A percentile compares a stretch with the other conserved stretches of the same genome.
Conservation (phyloP, 2,329 filamentous ascomycete species). For the Xylariaceae sp. region DNA sequence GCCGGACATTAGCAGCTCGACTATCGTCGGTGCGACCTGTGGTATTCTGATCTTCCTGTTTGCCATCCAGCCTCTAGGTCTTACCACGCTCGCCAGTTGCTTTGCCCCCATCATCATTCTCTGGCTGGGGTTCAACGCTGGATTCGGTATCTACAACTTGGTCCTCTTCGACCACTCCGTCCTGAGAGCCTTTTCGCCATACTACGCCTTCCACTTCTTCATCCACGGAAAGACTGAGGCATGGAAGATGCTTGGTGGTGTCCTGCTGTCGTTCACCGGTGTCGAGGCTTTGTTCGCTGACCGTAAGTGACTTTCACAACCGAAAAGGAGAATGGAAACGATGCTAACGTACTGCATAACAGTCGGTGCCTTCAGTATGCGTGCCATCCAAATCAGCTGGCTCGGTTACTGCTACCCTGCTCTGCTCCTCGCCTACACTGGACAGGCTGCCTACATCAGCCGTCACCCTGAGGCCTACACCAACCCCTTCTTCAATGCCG, state of each 20-base stretch:
- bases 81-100: constrained; percentile 50
- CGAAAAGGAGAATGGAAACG: background rate
- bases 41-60: constrained; percentile 61
- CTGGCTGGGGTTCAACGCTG: constrained; percentile 60
- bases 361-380: constrained; percentile 64
- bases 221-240: constrained; percentile 52
- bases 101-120: constrained; percentile 64
- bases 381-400: constrained; percentile 70
- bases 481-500: constrained; percentile 70
- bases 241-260: constrained; percentile 63
- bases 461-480: constrained; percentile 51
- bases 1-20: constrained; percentile 48
- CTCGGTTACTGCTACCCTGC: constrained; percentile 63
- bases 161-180: constrained; percentile 47
- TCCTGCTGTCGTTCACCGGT: constrained; percentile 69
- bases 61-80: constrained; percentile 59
- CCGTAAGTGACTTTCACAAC: constrained; percentile 19
- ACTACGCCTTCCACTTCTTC: constrained; percentile 57
- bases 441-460: constrained; percentile 69
- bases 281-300: constrained; percentile 78
- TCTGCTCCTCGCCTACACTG: constrained; percentile 58
- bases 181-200: constrained; percentile 51
- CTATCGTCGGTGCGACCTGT: constrained; percentile 59
- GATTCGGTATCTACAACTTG: constrained; percentile 60
- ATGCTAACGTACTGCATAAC: constrained; percentile 2